Percentiles rank a stretch among this genome's conserved stretches.
These are phyloP conservation scores for Glomus cerebriforme DNA, from an alignment of 192 early-diverging fungal genomes.

Conservation along the genomic window DNA sequence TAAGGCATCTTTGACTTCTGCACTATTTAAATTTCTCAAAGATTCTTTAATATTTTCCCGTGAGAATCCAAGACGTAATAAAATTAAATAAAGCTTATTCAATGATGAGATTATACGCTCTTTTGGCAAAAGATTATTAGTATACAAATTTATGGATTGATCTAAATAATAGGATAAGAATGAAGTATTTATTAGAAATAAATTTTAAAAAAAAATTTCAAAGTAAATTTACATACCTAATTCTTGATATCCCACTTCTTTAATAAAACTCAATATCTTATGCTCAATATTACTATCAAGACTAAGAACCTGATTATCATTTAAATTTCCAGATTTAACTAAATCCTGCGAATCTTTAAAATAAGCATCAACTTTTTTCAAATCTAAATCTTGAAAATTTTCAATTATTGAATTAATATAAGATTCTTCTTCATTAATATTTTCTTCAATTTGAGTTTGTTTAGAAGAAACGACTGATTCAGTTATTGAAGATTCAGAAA, in stretches of 20 bases:
- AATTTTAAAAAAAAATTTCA: not conserved
- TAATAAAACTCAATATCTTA: slow-evolving; percentile 37
- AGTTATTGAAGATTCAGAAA: not conserved
- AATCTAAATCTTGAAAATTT: slow-evolving; percentile 33
- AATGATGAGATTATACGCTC: slow-evolving; percentile 48
- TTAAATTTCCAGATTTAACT: slow-evolving; percentile 25
- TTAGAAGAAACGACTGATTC: not conserved
- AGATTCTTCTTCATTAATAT: slow-evolving; percentile 38
- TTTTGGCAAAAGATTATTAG: slow-evolving; percentile 31
- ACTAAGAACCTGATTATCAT: slow-evolving; percentile 39
- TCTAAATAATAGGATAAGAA: not conserved
- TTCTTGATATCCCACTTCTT: slow-evolving; percentile 40
- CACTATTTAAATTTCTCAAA: slow-evolving; percentile 40
- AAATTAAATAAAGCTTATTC: slow-evolving; percentile 48
- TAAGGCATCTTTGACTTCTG: slow-evolving; percentile 44
- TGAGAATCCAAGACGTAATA: slow-evolving; percentile 50
- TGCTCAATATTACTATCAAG: slow-evolving; percentile 45
- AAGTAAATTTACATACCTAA: slow-evolving; percentile 14
- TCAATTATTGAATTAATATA: slow-evolving; percentile 36
- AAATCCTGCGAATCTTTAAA: slow-evolving; percentile 29
- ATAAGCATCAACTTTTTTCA: slow-evolving; percentile 43
- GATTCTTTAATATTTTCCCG: slow-evolving; percentile 46
- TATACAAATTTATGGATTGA: slow-evolving; percentile 19
- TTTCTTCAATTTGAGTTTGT: not conserved
- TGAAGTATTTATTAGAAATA: not conserved